These are phyloP conservation scores for Ophiognomonia clavigignenti-juglandacearum DNA, from an alignment of 2,329 filamentous ascomycete genomes.

Conservation along the genomic window DNA sequence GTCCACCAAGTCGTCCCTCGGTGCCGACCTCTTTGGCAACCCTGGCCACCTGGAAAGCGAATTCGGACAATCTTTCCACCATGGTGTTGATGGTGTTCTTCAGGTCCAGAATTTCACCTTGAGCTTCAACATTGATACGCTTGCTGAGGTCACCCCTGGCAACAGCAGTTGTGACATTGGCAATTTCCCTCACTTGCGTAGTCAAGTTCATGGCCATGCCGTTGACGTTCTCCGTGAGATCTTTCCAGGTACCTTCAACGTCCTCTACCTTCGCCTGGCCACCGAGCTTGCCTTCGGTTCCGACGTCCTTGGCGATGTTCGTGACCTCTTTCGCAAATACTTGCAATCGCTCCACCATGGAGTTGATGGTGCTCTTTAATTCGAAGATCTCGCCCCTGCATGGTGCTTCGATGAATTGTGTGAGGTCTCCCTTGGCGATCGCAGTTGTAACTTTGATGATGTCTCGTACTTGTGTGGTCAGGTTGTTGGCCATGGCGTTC, in stretches of 20 bases:
- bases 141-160: constrained; percentile 90
- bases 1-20: constrained; percentile 88
- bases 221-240: constrained; percentile 93
- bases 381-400: constrained; percentile 88
- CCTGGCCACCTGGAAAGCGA: constrained; percentile 94
- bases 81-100: constrained; percentile 99
- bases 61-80: constrained; percentile 94
- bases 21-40: constrained; percentile 94
- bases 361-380: constrained; percentile 98
- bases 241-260: constrained; percentile 95
- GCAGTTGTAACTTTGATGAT: constrained; percentile 79
- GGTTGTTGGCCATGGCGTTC: constrained; percentile 82
- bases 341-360: constrained; percentile 96
- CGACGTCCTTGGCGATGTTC: constrained; percentile 92
- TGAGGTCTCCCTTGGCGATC: constrained; percentile 80
- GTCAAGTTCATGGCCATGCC: constrained; percentile 98
- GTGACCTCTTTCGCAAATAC: constrained; percentile 97
- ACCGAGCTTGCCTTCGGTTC: constrained; percentile 88
- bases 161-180: constrained; percentile 92
- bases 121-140: constrained; percentile 91
- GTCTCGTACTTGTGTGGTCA: constrained; percentile 87
- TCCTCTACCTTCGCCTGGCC: constrained; percentile 95
- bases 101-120: constrained; percentile 89
- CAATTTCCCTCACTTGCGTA: constrained; percentile 95
- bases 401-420: constrained; percentile 92